Base-by-base conservation (phyloP, 306 rosid genomes). In the Prunus mira region DNA sequence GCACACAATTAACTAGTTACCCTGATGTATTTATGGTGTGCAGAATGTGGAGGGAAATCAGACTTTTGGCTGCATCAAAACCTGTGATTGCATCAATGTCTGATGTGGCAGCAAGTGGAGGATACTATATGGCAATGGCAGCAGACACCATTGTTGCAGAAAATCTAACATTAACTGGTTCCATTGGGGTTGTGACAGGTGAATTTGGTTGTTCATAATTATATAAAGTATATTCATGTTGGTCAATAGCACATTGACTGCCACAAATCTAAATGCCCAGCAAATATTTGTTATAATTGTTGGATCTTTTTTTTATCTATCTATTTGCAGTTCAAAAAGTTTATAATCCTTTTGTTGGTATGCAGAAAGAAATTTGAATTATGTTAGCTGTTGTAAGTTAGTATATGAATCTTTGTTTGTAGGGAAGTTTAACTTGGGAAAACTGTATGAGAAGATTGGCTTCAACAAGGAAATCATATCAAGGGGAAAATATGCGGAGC, bases 31-130 rank as follows among this genome's bases (percentile, higher is more conserved):
- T 50, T 75, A 71, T 84, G 76, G 38, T 71, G 61, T 81, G 79
- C 87, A 95, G 99, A 84, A 92, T 95, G 96, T 95, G 99, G 99
- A 92, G 97, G 79, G 97, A 95, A 87, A 95, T 95, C 86, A 89
- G 88, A 83, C 92, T 92, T 84, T 75, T 95, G 88, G 99, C 99
- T 81, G 92, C 82, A 78, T 78, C 96, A 80, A 92, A 90, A 84
- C 99, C 99, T 58, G 99, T 95, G 65, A 65, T 95, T 79, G 91
- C 99, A 73, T 95, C 99, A 63, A 95, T 92, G 99, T 89, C 97
- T 76, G 97, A 95, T 88, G 88, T 92, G 76, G 96, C 99, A 57
- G 97, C 97, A 76, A 95, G 99, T 83, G 99, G 99, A 75, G 97
- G 99, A 66, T 95, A 92, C 87, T 92, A 92, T 81, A 90, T 92